Evolutionary conservation across 2,329 filamentous ascomycete species (phyloP).

Genomic region (Epichloe amarillans): DNA sequence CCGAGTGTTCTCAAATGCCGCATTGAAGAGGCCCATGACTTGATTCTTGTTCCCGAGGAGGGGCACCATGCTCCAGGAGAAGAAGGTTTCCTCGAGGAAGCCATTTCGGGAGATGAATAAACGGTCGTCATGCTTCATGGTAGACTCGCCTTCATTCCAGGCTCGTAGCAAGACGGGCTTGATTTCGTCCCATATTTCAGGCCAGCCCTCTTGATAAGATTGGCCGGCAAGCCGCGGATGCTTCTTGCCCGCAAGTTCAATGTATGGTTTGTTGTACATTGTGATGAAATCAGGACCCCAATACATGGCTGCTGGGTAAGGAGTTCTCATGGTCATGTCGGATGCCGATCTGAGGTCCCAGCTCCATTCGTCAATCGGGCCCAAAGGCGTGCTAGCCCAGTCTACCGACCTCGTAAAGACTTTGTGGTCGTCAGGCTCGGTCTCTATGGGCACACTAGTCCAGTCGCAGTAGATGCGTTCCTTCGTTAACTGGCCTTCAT

Average conservation of each 20-base stretch:
- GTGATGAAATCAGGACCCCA: conserved; percentile 50
- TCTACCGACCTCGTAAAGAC: conserved; percentile 26
- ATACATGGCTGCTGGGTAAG: conserved; percentile 41
- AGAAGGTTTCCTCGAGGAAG: conserved; percentile 65
- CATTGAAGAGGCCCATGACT: conserved; percentile 65
- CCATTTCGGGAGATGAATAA: conserved; percentile 56
- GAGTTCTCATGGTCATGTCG: conserved; percentile 41
- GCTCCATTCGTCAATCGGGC: conserved; percentile 33
- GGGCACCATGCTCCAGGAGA: conserved; percentile 69
- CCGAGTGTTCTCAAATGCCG: conserved; percentile 65
- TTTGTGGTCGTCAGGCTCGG: conserved; percentile 15
- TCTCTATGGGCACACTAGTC: conserved; percentile 3
- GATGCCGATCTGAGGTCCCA: conserved; percentile 31
- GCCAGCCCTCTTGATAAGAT: conserved; percentile 45
- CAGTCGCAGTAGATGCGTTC: conserved; percentile 4
- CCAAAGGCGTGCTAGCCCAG: conserved; percentile 34
- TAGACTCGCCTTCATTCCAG: conserved; percentile 55
- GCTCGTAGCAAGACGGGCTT: conserved; percentile 54
- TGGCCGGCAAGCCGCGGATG: conserved; percentile 51
- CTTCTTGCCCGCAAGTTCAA: conserved; percentile 47
- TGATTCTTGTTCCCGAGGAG: conserved; percentile 59
- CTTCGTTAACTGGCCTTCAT: conserved; percentile 15
- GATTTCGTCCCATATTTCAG: conserved; percentile 61
- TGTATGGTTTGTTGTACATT: conserved; percentile 56
- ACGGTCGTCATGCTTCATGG: conserved; percentile 70